Conservation (phyloP, 257 asterid genomes). For the Nyctanthes arbortristis region DNA sequence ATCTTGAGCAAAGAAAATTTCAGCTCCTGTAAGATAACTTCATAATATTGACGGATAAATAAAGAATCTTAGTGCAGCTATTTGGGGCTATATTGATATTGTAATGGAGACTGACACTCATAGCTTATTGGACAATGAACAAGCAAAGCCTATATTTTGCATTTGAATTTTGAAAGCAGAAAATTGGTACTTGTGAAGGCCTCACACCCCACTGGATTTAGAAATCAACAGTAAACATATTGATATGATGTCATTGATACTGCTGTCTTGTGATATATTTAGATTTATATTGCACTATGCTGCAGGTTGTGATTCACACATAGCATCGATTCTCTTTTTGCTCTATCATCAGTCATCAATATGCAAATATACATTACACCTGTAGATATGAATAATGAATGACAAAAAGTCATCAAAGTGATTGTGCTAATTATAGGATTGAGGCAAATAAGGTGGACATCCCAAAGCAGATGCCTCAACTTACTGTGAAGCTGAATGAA, state of each 20-base stretch:
- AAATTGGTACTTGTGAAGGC: not conserved
- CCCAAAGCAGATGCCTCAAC: slow-evolving; percentile 81
- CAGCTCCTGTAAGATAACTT: not conserved
- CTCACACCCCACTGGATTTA: not conserved
- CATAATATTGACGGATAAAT: not conserved
- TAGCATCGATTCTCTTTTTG: no score
- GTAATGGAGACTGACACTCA: no score
- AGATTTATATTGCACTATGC: not conserved
- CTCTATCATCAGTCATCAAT: not conserved
- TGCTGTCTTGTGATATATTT: not conserved
- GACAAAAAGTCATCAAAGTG: not conserved
- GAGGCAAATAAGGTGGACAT: slow-evolving; percentile 42
- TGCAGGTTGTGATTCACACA: not conserved
- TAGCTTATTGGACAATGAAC: not conserved
- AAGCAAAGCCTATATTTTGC: not conserved
- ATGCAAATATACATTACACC: not conserved
- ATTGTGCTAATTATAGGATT: slow-evolving; percentile 1
- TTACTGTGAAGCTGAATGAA: slow-evolving; percentile 72
- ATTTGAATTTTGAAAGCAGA: slow-evolving; percentile 1
- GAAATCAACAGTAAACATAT: not conserved
- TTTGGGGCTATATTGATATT: not conserved
- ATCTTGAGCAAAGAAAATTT: not conserved
- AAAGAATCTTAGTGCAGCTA: not conserved
- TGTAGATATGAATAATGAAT: not conserved
- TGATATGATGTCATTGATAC: not conserved